Base-by-base conservation (phyloP, 2,329 filamentous ascomycete species). In the Aspergillus terreus region DNA sequence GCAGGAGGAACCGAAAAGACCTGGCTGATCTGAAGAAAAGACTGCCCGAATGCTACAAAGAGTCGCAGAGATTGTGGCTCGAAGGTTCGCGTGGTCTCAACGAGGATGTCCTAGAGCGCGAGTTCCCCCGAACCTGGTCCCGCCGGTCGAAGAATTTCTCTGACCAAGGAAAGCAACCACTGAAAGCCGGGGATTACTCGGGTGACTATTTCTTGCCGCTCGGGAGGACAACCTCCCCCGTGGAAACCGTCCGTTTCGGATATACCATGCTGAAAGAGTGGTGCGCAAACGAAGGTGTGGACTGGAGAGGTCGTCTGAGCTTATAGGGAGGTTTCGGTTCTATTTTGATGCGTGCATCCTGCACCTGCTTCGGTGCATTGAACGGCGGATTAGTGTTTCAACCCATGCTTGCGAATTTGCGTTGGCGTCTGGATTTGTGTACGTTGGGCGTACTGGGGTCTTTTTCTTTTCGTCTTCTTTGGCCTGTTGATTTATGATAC, bases 121-220 rank as follows among this genome's bases (percentile, higher is more conserved):
- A 73, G 41, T 78, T 75, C 51, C 75, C 75, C 3, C 60, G 49
- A 12, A 78, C 75, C 6, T 78, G 76, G 76, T 68, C 67, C 17
- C 68, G 63, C 43, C 64, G 69, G 35, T 69, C 66, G 10, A 71
- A 62, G 49, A 70, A 71, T 53, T 69, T 65, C 52, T 64, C 63
- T 3, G 66, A 70, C 38, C 61, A 70, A 55, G 68, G 70, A 4
- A 70, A 62, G 47, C 62, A 69, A 45, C 63, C 57, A 19, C 53
- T 70, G 17, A 70, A 63, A 50, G 56, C 64, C 46, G 63, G 68
- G 15, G 61, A 70, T 42, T 72, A 74, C 57, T 58, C 63, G 15
- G 66, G 66, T 6, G 63, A 67, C 15, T 73, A 73, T 50, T 72
- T 71, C 47, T 61, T 78, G 19, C 73, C 78, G 0, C 57, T 80